These are phyloP conservation scores for Calycina marina DNA, from an alignment of 2,329 filamentous ascomycete species.

Conservation along the genomic window DNA sequence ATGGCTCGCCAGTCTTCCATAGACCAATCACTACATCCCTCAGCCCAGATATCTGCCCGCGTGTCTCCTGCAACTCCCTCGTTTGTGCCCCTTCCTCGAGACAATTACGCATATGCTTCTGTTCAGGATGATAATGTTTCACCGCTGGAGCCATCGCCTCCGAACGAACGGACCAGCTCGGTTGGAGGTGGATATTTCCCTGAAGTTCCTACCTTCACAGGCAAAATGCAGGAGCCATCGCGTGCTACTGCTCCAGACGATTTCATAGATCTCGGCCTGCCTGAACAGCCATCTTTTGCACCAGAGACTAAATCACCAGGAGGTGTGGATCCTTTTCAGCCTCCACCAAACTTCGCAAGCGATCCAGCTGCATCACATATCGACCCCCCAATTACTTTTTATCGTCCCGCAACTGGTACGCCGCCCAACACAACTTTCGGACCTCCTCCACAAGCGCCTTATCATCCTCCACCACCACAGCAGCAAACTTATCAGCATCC, in stretches of 20 bases:
- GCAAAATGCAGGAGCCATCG: slow-evolving; percentile 14
- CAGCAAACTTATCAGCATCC: too few relatives aligned
- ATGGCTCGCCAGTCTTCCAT: slow-evolving; percentile 32
- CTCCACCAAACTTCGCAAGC: slow-evolving; percentile 9
- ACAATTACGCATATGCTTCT: slow-evolving; percentile 19
- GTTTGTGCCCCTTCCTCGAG: slow-evolving; percentile 24
- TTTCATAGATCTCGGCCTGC: slow-evolving; percentile 13
- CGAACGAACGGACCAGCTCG: slow-evolving; percentile 30
- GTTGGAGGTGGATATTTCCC: slow-evolving; percentile 45
- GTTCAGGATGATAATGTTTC: slow-evolving; percentile 31
- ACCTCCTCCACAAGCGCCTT: slow-evolving; percentile 6
- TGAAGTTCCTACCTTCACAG: slow-evolving; percentile 25
- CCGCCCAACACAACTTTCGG: too few relatives aligned
- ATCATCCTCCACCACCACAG: too few relatives aligned
- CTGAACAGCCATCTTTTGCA: slow-evolving; percentile 14
- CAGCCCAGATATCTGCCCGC: slow-evolving; percentile 17
- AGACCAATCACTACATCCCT: slow-evolving; percentile 33
- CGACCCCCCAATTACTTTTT: too few relatives aligned
- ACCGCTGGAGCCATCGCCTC: slow-evolving; percentile 31
- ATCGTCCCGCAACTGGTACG: too few relatives aligned
- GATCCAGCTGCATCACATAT: slow-evolving; percentile 8
- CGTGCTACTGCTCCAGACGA: slow-evolving; percentile 17
- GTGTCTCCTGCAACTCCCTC: slow-evolving; percentile 11
- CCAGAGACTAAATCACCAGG: slow-evolving; percentile 13
- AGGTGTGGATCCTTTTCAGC: slow-evolving; percentile 21